A percentile compares a stretch with the other conserved stretches of the same genome.
phyloP scores from a whole-genome alignment of 352 stramenopile genomes.

The Nothophytophthora sp. region DNA sequence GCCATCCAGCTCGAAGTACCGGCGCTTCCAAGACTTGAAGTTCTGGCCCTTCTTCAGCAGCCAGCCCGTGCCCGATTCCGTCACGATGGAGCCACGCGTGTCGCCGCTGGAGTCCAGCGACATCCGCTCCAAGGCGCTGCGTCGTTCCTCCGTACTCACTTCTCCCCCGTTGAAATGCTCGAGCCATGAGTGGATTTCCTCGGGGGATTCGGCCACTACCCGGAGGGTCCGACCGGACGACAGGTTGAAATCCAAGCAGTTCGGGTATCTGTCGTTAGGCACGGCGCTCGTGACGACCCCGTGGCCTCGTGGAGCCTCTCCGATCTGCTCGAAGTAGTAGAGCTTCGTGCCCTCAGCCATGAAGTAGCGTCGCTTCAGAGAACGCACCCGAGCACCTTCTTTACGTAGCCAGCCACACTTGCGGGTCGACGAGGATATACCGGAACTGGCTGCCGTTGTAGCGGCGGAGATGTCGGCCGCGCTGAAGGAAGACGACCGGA shows the following conservation, averaged over 20 bases:
- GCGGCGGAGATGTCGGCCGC: slow-evolving; percentile 4
- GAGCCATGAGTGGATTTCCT: slow-evolving; percentile 67
- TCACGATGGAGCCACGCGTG: slow-evolving; percentile 18
- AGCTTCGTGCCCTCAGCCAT: slow-evolving; percentile 55
- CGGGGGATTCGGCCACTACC: slow-evolving; percentile 58
- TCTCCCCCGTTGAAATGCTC: slow-evolving; percentile 41
- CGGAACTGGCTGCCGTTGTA: slow-evolving; percentile 7
- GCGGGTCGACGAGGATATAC: slow-evolving; percentile 16
- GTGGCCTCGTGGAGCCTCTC: slow-evolving; percentile 51
- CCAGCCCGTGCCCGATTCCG: slow-evolving; percentile 41
- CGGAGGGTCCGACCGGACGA: slow-evolving; percentile 57
- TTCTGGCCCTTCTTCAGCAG: slow-evolving; percentile 64
- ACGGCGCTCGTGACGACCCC: slow-evolving; percentile 53
- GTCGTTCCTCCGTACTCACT: slow-evolving; percentile 20
- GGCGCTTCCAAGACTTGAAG: slow-evolving; percentile 70
- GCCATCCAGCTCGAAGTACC: slow-evolving; percentile 59
- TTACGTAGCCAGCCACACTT: slow-evolving; percentile 84
- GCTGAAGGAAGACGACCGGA: slow-evolving; percentile 9
- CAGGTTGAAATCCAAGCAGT: slow-evolving; percentile 72
- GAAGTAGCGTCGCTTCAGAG: slow-evolving; percentile 81
- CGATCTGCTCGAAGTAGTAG: slow-evolving; percentile 65
- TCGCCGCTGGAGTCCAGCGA: slow-evolving; percentile 17
- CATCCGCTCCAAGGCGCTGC: slow-evolving; percentile 20
- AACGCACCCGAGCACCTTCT: slow-evolving; percentile 70
- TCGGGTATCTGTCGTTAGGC: slow-evolving; percentile 48